Base-by-base conservation (phyloP, 2,329 filamentous ascomycete species). In the Volutella citrinella region DNA sequence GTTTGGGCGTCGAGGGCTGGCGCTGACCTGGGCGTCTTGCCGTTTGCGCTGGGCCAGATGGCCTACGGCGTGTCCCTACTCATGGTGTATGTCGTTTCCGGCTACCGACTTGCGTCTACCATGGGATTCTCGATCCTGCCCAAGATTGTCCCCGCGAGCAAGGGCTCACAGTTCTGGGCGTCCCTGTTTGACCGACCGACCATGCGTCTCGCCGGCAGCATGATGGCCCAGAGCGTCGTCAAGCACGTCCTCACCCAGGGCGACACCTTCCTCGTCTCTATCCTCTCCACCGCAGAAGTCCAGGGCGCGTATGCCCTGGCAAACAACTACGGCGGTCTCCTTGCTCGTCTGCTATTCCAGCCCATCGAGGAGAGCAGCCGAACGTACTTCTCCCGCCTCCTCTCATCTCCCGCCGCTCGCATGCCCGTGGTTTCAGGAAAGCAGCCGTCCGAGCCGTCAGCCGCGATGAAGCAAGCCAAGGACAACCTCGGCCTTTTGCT, bases 231-330 rank as follows among this genome's bases (percentile, higher is more conserved):
- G 64, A 90, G 87, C 21, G 65, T 88, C 14, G 79, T 97, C 52
- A 98, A 98, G 63, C 91, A 97, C 58, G 59, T 97, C 32, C 76
- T 98, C 32, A 97, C 93, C 0, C 89, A 97, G 64, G 93, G 91
- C 40, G 93, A 98, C 64, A 88, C 89, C 3, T 78, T 97, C 48
- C 79, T 97, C 30, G 83, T 98, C 44, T 83, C 86, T 12, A 66
- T 82, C 10, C 72, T 97, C 37, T 83, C 90, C 7, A 80, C 81
- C 0, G 76, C 93, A 2, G 71, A 79, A 25, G 84, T 90, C 5
- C 93, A 97, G 65, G 93, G 93, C 11, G 81, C 88, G 21, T 98
- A 97, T 56, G 88, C 90, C 0, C 74, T 98, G 6, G 93, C 91
- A 32, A 89, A 89, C 51, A 98, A 97, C 61, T 98, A 93, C 58